Conservation (phyloP, 768 basidiomycete species). For the Strobilomyces dryophilus region DNA sequence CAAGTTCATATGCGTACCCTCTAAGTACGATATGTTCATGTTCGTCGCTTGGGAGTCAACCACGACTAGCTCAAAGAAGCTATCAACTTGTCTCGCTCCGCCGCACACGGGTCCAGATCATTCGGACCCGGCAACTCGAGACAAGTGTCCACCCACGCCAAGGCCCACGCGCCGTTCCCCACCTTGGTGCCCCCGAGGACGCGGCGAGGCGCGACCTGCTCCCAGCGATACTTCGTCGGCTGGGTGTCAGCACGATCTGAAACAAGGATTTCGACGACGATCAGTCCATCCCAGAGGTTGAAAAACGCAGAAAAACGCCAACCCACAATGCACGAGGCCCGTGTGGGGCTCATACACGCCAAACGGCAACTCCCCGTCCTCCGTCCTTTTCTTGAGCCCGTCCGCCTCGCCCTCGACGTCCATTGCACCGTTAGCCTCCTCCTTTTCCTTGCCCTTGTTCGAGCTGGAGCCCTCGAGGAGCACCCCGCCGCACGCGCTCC, state of each 20-base stretch:
- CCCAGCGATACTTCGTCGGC: conserved; percentile 61
- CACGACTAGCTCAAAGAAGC: conserved; percentile 9
- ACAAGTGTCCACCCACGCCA: conserved; percentile 69
- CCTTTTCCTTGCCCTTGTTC: conserved; percentile 31
- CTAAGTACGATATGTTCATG: too few species aligned
- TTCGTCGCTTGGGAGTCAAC: too few species aligned
- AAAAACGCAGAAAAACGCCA: not conserved
- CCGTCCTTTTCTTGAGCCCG: conserved; percentile 26
- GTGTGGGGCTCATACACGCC: conserved; percentile 85
- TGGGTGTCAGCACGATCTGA: conserved; percentile 78
- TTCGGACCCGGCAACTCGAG: conserved; percentile 32
- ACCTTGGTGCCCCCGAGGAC: conserved; percentile 70
- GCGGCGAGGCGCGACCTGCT: conserved; percentile 46
- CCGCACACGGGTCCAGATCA: conserved; percentile 17
- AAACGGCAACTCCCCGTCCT: conserved; percentile 40
- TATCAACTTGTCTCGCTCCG: conserved; percentile 21
- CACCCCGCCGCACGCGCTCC: conserved; percentile 48
- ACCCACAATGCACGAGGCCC: conserved; percentile 68
- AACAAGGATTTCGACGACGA: not conserved
- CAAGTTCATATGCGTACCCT: too few species aligned
- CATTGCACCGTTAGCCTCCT: conserved; percentile 29
- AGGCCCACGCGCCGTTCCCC: conserved; percentile 76
- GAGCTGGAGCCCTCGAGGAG: conserved; percentile 32
- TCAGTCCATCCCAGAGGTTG: not conserved
- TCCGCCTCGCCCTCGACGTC: conserved; percentile 28